These are phyloP conservation scores for Rhododendron kiyosumense DNA, from an alignment of 148 eudicot genomes.

Conservation along the genomic window DNA sequence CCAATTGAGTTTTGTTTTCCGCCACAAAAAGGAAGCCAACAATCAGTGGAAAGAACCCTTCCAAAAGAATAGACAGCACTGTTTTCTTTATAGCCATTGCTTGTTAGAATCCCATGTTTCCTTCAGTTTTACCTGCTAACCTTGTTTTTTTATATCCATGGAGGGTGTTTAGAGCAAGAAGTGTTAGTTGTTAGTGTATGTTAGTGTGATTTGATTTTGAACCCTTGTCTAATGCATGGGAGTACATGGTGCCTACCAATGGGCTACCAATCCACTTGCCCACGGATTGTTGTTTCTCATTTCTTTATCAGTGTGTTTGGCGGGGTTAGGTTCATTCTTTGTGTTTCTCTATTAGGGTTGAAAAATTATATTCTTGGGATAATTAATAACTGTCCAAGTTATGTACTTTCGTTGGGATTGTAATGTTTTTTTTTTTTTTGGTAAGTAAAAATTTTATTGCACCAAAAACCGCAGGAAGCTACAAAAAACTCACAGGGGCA, in stretches of 20 bases:
- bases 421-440: too few species aligned
- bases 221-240: too few species aligned
- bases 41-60: not conserved
- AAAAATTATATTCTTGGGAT: not conserved
- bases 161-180: too few species aligned
- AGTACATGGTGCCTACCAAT: too few species aligned
- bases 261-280: too few species aligned
- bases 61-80: not conserved
- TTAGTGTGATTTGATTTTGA: too few species aligned
- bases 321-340: not conserved
- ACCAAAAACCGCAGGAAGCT: too few species aligned
- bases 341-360: not conserved
- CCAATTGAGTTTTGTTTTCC: not conserved
- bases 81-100: not conserved
- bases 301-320: not conserved
- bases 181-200: too few species aligned
- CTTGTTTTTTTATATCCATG: too few species aligned
- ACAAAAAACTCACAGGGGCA: too few species aligned
- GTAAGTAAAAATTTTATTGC: too few species aligned
- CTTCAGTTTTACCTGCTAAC: not conserved
- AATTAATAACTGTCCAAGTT: not conserved
- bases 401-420: not conserved
- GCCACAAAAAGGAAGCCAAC: not conserved
- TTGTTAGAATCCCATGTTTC: not conserved
- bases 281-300: not conserved